These are phyloP conservation scores for Triticum urartu DNA, from an alignment of 176 grass and related monocot species.

Conservation along the genomic window DNA sequence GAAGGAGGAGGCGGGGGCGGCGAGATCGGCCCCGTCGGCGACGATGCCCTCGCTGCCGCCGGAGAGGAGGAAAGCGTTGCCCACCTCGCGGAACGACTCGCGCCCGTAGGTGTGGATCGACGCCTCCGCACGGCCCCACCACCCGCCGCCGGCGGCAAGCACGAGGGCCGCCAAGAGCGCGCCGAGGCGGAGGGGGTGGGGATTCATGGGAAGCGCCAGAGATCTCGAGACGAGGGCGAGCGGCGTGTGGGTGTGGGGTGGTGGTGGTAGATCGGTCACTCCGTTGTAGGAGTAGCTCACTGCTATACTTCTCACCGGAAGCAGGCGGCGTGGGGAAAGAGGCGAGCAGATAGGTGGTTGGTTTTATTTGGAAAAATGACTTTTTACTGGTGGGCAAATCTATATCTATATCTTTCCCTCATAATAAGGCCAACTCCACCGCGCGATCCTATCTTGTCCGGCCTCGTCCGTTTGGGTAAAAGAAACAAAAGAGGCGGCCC, in stretches of 20 bases:
- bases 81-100: slow-evolving; percentile 94
- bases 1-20: slow-evolving; percentile 26
- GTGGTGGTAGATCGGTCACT: slow-evolving; percentile 52
- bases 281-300: not conserved
- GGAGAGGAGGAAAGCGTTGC: slow-evolving; percentile 96
- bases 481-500: no score
- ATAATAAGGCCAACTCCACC: no score
- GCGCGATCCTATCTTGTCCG: no score
- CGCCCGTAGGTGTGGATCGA: slow-evolving; percentile 92
- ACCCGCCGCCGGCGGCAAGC: slow-evolving; percentile 15
- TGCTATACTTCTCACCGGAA: slow-evolving; percentile 27
- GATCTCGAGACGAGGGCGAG: slow-evolving; percentile 23
- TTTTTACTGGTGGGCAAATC: no score
- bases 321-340: not conserved
- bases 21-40: slow-evolving; percentile 38
- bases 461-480: no score
- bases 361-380: no score
- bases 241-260: slow-evolving; percentile 17
- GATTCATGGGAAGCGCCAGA: slow-evolving; percentile 66
- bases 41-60: slow-evolving; percentile 97
- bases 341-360: no score
- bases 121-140: slow-evolving; percentile 45
- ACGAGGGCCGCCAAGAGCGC: slow-evolving; percentile 19
- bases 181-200: slow-evolving; percentile 30
- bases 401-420: no score